Evolutionary conservation across 2,329 filamentous ascomycete species (phyloP), one percentile per base, ranked within the genome.

Genomic region (Fusarium pseudoanthophilum): DNA sequence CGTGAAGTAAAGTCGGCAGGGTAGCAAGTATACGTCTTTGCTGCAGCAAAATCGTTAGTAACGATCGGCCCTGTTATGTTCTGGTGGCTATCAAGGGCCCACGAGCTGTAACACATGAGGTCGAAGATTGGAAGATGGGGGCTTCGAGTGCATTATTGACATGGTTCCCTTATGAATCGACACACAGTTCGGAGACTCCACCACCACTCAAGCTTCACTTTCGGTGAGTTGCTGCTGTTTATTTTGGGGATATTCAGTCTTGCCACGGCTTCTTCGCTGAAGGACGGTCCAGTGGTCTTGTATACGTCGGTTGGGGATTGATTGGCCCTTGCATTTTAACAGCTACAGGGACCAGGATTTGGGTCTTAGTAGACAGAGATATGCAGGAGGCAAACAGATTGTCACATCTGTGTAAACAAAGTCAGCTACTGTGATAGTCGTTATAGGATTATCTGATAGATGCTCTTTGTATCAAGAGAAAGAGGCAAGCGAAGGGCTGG

Each of bases 131-230:
- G 15, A n/a, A 13, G 1, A 32, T n/a, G 10, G 4, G 14, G 21
- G 2, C 2, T n/a, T 11, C 0, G 10, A 13, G 11, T n/a, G 0
- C 1, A 9, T 7, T 8, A 13, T 32, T 18, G 21, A 2, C 0
- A 32, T 10, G 3, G n/a, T 18, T 3, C 7, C 5, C 14, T 4
- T n/a, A 7, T 13, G 4, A 13, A n/a, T n/a, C 10, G 21, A 32
- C 3, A n/a, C 2, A 21, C 18, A 11, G 4, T 8, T 18, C 20
- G 5, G 4, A 32, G 15, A n/a, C 28, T n/a, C 28, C 15, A 49
- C 6, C 20, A 2, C 21, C 4, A 32, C 28, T 18, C 21, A 10
- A 48, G 11, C 21, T 32, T 7, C 15, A 13, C 46, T 32, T 32
- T n/a, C 7, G 20, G 20, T 14, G 16, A 28, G 2, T 30, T 48